Evolutionary conservation across 345 rosid species (phyloP).

Genomic region (Cardamine resedifolia): DNA sequence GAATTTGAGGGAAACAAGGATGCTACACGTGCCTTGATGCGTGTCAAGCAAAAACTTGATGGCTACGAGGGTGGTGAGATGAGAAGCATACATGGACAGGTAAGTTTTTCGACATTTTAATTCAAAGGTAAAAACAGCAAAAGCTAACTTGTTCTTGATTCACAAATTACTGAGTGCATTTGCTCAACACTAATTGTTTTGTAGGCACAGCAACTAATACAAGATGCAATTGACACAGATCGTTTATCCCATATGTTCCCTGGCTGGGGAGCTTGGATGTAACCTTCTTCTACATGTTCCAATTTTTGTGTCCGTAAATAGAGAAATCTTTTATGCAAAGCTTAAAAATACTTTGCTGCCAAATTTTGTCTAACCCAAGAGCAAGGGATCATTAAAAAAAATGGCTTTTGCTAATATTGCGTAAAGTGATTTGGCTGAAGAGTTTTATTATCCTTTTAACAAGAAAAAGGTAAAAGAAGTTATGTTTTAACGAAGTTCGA

Average conservation of each 20-base stretch:
- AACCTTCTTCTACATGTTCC: constrained; percentile 19
- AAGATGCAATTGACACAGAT: constrained; percentile 86
- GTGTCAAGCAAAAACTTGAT: constrained; percentile 92
- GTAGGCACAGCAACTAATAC: constrained; percentile 94
- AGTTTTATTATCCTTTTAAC: background rate
- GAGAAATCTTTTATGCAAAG: constrained; percentile 1
- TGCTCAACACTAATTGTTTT: background rate
- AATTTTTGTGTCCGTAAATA: constrained; percentile 1
- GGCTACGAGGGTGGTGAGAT: constrained; percentile 97
- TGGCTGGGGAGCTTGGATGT: constrained; percentile 98
- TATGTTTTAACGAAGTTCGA: background rate
- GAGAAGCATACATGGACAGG: constrained; percentile 97
- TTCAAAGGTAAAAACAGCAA: background rate
- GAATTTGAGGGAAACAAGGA: constrained; percentile 91
- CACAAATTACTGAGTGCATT: constrained; percentile 14
- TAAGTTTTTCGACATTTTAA: constrained; percentile 26
- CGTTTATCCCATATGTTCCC: constrained; percentile 87
- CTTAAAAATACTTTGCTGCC: background rate
- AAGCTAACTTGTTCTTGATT: background rate
- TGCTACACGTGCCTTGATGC: constrained; percentile 89
- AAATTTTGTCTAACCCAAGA: constrained; percentile 26
- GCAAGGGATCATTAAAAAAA: background rate
- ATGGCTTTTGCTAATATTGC: background rate
- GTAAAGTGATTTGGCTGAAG: background rate
- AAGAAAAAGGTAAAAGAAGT: background rate